phyloP scores from a whole-genome alignment of 805 yeast species.

The Hanseniaspora mollemarum region DNA sequence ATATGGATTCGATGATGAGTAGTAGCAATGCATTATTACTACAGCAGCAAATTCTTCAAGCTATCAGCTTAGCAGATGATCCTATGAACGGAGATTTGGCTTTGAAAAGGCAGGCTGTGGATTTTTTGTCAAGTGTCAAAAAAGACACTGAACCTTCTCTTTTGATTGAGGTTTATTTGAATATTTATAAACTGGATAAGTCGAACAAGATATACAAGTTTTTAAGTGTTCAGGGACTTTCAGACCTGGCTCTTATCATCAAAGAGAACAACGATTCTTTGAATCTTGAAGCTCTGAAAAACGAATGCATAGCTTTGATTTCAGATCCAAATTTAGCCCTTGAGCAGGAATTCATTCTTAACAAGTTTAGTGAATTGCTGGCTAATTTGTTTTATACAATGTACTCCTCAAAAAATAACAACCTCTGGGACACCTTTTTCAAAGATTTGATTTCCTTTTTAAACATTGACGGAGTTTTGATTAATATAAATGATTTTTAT shows the following conservation, averaged over 20 bases:
- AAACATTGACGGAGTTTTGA: conserved; percentile 19
- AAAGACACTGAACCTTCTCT: conserved; percentile 22
- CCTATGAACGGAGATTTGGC: conserved; percentile 46
- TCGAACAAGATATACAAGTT: conserved; percentile 27
- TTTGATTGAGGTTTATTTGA: neutral
- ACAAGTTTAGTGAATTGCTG: conserved; percentile 28
- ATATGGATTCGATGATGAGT: neutral
- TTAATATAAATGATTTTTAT: conserved; percentile 23
- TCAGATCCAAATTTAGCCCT: neutral
- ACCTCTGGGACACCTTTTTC: conserved; percentile 28
- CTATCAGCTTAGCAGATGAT: conserved; percentile 71
- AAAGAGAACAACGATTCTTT: conserved; percentile 16
- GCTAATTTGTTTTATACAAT: conserved; percentile 27
- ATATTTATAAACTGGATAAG: conserved; percentile 11
- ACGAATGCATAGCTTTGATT: conserved; percentile 19
- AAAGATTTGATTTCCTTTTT: conserved; percentile 25
- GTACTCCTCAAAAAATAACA: conserved; percentile 27
- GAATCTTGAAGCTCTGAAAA: conserved; percentile 22
- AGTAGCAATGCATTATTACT: conserved; percentile 4
- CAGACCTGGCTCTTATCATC: conserved; percentile 21
- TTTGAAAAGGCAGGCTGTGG: conserved; percentile 46
- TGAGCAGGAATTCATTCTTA: conserved; percentile 27
- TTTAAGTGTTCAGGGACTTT: conserved; percentile 27
- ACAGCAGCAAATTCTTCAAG: conserved; percentile 62
- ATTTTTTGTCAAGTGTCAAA: conserved; percentile 26